A percentile compares a stretch with the other conserved stretches of the same genome.
These are phyloP conservation scores for Przewalskia tangutica DNA, from an alignment of 257 asterid genomes.

Conservation along the genomic window DNA sequence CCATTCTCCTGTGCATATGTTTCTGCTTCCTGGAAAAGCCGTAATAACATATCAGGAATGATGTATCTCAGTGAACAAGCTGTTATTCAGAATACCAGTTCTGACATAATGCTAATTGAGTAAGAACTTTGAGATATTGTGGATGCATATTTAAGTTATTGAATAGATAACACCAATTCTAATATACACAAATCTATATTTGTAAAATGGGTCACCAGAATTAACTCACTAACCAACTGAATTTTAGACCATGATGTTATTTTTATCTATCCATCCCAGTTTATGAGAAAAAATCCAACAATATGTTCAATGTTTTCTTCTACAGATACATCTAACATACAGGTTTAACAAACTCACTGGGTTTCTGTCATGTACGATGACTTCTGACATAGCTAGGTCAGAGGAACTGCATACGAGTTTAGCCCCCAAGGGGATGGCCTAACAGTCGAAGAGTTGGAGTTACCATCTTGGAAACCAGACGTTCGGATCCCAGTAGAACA, in stretches of 20 bases:
- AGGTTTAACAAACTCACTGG: not conserved
- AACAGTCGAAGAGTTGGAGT: not conserved
- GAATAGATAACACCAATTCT: not conserved
- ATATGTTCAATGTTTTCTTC: not conserved
- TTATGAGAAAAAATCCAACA: not conserved
- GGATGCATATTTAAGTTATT: not conserved
- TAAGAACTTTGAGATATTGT: not conserved
- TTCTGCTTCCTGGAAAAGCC: constrained; percentile 49
- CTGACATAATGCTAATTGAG: not conserved
- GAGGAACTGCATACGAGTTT: not conserved
- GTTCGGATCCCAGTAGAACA: not conserved
- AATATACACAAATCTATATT: not conserved
- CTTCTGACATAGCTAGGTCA: not conserved
- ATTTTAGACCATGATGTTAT: not conserved
- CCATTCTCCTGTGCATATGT: constrained; percentile 56
- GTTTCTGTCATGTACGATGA: not conserved
- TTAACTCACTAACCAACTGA: not conserved
- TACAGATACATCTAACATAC: not conserved
- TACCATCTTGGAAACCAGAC: not conserved
- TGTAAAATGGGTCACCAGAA: not conserved
- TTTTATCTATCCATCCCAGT: not conserved
- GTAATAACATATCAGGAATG: not conserved
- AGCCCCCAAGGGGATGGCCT: not conserved
- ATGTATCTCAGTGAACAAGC: not conserved
- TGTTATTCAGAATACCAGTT: not conserved